A percentile compares a stretch with the other conserved stretches of the same genome.
phyloP scores from a whole-genome alignment of 1,284 basidiomycete species.

The Mycosarcoma mackinlayi region DNA sequence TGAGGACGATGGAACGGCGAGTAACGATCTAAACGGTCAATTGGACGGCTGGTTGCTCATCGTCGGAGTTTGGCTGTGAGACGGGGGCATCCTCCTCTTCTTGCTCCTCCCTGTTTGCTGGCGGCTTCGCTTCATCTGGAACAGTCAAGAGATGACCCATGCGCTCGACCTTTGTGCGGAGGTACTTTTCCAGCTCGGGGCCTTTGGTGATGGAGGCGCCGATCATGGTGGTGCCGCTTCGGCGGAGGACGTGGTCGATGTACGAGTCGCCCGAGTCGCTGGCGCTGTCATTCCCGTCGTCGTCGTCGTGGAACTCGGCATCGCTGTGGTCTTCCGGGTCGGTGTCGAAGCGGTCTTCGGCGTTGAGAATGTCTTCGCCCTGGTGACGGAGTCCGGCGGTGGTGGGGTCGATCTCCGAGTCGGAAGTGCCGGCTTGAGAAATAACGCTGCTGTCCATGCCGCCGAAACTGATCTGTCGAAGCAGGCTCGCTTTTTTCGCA shows the following conservation, averaged over 20 bases:
- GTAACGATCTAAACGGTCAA: no score
- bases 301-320: slow-evolving; percentile 4
- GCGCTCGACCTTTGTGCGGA: slow-evolving; percentile 91
- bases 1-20: no score
- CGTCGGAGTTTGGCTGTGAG: slow-evolving; percentile 34
- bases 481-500: slow-evolving; percentile 18
- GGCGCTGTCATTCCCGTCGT: slow-evolving; percentile 30
- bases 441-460: slow-evolving; percentile 40
- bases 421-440: slow-evolving; percentile 30
- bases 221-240: slow-evolving; percentile 82
- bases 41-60: no score
- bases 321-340: slow-evolving; percentile 1
- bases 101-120: not conserved
- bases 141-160: slow-evolving; percentile 95
- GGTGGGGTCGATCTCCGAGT: slow-evolving; percentile 19
- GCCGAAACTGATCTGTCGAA: slow-evolving; percentile 16
- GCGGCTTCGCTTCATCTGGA: slow-evolving; percentile 53
- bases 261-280: slow-evolving; percentile 57
- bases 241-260: slow-evolving; percentile 70
- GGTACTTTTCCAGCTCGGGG: slow-evolving; percentile 91
- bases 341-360: slow-evolving; percentile 14
- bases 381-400: slow-evolving; percentile 28
- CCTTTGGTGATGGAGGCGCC: slow-evolving; percentile 83
- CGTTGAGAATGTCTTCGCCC: slow-evolving; percentile 28
- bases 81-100: slow-evolving; percentile 9